Evolutionary conservation across 371 early-diverging fungal species (phyloP).

Genomic region (Lichtheimia hyalospora): DNA sequence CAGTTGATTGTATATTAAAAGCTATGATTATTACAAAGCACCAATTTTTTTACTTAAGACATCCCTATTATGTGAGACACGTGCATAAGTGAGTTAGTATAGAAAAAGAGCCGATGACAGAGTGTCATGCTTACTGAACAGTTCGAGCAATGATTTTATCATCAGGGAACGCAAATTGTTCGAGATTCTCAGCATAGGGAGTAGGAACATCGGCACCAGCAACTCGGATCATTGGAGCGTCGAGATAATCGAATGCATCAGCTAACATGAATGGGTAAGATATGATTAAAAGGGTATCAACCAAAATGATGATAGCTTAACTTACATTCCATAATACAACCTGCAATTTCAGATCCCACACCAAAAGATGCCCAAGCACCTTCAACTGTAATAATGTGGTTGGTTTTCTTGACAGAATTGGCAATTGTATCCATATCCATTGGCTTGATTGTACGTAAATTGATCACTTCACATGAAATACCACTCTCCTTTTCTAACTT

Average conservation of each 20-base stretch:
- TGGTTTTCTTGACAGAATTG: constrained; percentile 96
- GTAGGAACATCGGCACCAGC: constrained; percentile 99
- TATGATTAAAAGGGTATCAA: not conserved
- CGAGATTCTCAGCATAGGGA: constrained; percentile 97
- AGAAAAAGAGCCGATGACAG: too few species aligned
- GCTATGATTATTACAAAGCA: too few species aligned
- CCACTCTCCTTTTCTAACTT: constrained; percentile 78
- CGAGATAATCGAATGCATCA: constrained; percentile 95
- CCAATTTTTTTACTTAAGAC: too few species aligned
- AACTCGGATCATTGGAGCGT: constrained; percentile 92
- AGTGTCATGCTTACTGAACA: constrained; percentile 29
- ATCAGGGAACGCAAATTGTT: constrained; percentile 89
- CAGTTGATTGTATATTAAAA: too few species aligned
- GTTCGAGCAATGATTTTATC: constrained; percentile 81
- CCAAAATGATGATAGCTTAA: not conserved
- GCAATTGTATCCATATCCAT: constrained; percentile 94
- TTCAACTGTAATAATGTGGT: constrained; percentile 96
- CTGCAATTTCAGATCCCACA: constrained; percentile 97
- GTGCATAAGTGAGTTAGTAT: too few species aligned
- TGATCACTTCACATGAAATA: constrained; percentile 92
- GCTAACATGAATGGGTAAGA: constrained; percentile 25
- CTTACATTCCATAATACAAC: constrained; percentile 90
- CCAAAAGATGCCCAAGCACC: constrained; percentile 98
- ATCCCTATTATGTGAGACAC: too few species aligned
- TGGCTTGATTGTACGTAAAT: constrained; percentile 98